Evolutionary conservation across 768 basidiomycete species (phyloP).

Genomic region (Suillus tomentosus): DNA sequence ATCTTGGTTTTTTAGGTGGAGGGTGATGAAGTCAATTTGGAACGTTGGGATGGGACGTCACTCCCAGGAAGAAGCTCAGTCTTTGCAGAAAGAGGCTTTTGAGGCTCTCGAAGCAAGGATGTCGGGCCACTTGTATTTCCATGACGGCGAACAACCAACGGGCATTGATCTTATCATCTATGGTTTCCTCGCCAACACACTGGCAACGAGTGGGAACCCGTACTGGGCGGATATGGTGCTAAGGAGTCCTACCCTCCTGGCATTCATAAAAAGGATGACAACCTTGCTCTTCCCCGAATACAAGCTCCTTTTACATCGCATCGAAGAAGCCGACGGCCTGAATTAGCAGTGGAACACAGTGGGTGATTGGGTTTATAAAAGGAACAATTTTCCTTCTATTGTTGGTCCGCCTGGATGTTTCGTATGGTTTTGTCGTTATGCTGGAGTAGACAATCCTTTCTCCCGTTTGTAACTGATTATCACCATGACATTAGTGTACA

Average conservation of each 20-base stretch:
- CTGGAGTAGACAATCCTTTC: background rate
- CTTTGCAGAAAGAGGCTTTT: slow-evolving; percentile 31
- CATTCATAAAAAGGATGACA: slow-evolving; percentile 29
- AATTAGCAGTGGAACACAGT: background rate
- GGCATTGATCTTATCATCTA: slow-evolving; percentile 32
- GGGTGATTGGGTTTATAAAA: background rate
- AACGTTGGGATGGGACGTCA: slow-evolving; percentile 33
- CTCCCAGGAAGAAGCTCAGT: slow-evolving; percentile 33
- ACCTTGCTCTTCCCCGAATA: slow-evolving; percentile 31
- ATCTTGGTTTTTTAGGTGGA: slow-evolving; percentile 26
- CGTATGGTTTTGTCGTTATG: background rate
- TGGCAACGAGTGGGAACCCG: slow-evolving; percentile 26
- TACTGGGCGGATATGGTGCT: slow-evolving; percentile 28
- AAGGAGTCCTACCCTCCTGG: slow-evolving; percentile 19
- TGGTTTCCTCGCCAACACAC: slow-evolving; percentile 34
- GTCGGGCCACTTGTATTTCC: slow-evolving; percentile 26
- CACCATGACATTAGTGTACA: background rate
- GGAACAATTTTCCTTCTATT: background rate
- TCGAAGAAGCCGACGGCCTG: slow-evolving; percentile 3
- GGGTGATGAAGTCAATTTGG: slow-evolving; percentile 19
- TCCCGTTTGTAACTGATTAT: background rate
- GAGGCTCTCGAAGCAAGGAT: slow-evolving; percentile 33
- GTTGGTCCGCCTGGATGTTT: background rate
- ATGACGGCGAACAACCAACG: slow-evolving; percentile 29
- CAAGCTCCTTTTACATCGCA: slow-evolving; percentile 17